Conservation (phyloP, 2,329 filamentous ascomycete species). For the Penicillium sp. region DNA sequence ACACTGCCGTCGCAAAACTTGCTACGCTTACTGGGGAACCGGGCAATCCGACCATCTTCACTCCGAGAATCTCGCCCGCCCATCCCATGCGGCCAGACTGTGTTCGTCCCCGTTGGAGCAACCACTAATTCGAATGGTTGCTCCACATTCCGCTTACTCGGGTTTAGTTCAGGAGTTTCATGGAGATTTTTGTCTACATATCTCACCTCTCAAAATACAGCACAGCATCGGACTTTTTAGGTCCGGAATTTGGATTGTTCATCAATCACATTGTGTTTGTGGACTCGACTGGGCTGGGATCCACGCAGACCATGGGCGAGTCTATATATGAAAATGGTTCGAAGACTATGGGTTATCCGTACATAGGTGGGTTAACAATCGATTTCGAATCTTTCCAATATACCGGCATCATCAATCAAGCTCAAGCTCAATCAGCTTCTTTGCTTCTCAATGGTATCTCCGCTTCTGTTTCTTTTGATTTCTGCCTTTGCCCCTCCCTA, state of each 20-base stretch:
- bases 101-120: constrained; percentile 1
- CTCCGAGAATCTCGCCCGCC: not conserved
- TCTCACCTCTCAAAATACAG: not conserved
- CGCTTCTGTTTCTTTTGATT: not conserved
- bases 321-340: not conserved
- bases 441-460: not conserved
- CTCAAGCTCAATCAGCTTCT: not conserved
- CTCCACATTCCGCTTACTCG: constrained; percentile 12
- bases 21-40: not conserved
- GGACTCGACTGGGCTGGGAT: too few relatives aligned
- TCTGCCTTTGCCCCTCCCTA: not conserved
- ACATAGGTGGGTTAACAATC: constrained; percentile 3
- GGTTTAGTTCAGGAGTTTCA: constrained; percentile 17
- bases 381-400: constrained; percentile 10
- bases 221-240: not conserved
- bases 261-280: not conserved
- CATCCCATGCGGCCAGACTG: constrained; percentile 9
- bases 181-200: not conserved
- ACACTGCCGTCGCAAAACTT: not conserved
- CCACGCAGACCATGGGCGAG: too few relatives aligned
- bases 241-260: not conserved
- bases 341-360: constrained; percentile 11
- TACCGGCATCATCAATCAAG: not conserved
- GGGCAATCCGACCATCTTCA: not conserved
- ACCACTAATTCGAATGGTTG: constrained; percentile 5